Conservation (phyloP, 306 rosid genomes). For the Inga oerstediana region DNA sequence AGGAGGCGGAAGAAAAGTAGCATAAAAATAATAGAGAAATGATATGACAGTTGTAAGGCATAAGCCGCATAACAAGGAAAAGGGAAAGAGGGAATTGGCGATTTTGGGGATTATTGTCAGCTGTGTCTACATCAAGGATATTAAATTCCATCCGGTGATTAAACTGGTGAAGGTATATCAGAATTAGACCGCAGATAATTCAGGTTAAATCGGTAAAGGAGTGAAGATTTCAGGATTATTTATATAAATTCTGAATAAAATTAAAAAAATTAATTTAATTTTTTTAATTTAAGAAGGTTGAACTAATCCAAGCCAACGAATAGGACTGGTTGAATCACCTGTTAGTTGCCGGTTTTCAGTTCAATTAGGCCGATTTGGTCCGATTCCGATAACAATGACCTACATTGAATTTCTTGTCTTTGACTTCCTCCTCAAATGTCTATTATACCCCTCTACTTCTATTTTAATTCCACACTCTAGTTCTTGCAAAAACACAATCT, state of each 20-base stretch:
- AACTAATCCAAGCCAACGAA: too few species aligned
- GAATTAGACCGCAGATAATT: too few species aligned
- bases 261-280: too few species aligned
- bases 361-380: fast-evolving
- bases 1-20: neutral
- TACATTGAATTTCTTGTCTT: neutral
- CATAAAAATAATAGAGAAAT: neutral
- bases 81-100: neutral
- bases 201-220: too few species aligned
- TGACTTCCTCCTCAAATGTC: neutral
- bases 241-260: too few species aligned
- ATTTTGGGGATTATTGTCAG: conserved; percentile 39
- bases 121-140: neutral
- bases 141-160: too few species aligned
- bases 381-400: neutral
- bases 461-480: too few species aligned
- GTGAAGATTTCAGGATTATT: too few species aligned
- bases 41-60: conserved; percentile 7
- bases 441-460: neutral
- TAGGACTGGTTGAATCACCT: too few species aligned
- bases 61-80: neutral
- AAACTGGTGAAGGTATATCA: too few species aligned
- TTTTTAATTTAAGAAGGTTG: too few species aligned
- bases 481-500: too few species aligned
- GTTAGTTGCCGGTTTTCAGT: fast-evolving